Evolutionary conservation across 768 basidiomycete genomes (phyloP), one percentile per base, ranked within the genome.

Genomic region (Boletus subcaerulescens): DNA sequence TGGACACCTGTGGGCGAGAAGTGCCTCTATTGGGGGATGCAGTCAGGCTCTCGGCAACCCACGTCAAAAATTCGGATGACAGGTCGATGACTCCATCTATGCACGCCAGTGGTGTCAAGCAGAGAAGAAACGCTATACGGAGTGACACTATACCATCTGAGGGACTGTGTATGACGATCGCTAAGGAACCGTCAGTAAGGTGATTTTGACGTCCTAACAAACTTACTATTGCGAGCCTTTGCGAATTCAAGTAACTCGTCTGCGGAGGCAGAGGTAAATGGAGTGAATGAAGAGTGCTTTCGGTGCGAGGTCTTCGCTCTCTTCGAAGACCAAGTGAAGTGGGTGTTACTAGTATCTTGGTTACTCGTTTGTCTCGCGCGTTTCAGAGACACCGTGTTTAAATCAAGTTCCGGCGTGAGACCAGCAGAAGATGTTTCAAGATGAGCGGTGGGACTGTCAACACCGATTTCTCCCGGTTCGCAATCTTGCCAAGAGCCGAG

Each of bases 381-480:
- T 39, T 65, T 65, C 49, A 52, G 53, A 35, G 54, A 40, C 3
- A 22, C 22, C 17, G 17, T 24, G 47, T 45, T 55, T 53, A 61
- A 20, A 66, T 43, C 50, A 39, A 45, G 45, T 36, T 54, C 46
- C 39, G 50, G 44, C 45, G 39, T 36, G 31, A 48, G 52, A 50
- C 51, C 52, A 47, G 55, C 49, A 50, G 56, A 55, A 55, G 56
- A 45, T 36, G 49, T 48, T 60, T 60, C 55, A 47, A 52, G 57
- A 54, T 52, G 53, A 48, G 58, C 32, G 60, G 49, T 50, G 62
- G 73, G 57, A 46, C 51, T 51, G 53, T 60, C 60, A 56, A 59
- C 59, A 58, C 62, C 61, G 56, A 60, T 54, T 66, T 64, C 69
- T 67, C 64, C 65, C 64, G 54, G 60, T 57, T 57, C 60, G 59